Evolutionary conservation across 169 alveolate genomes (phyloP), one percentile per base, ranked within the genome.

Genomic region (Cryptosporidium ryanae): DNA sequence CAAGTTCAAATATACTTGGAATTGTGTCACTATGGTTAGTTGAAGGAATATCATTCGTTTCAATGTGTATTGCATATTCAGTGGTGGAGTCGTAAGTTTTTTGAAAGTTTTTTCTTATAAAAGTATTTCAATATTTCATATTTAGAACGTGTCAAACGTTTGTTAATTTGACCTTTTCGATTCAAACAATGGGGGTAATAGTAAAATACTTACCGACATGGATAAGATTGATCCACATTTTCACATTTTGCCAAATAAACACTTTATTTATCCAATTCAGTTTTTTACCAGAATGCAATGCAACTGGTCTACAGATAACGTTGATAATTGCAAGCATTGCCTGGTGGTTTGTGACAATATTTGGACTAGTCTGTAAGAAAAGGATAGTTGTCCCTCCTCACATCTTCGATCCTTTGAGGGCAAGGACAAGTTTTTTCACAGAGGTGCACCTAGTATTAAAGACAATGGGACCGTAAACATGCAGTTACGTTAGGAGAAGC

Each of bases 271-370:
- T 82, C 0, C 92, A 90, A 46, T 63, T 90, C 50, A 55, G 82
- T 31, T 29, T 90, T 6, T 82, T 90, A 3, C 93, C 93, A 44
- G 93, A 90, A 23, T 90, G 93, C 90, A 90, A 90, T 65, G 49
- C 81, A 21, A 2, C 65, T 7, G 93, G 91, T 6, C 27, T 90
- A 23, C 87, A 76, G 46, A 59, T 65, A 23, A 34, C 87, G 4
- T 63, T 76, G 15, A 61, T 76, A 27, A 10, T 76, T 10, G n/a
- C 71, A 12, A 76, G 87, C 49, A 71, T 76, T 38, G 59, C 71
- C 8, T 76, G 87, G 87, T 76, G 87, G 87, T 76, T 76, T 2
- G 71, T 76, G 1, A 18, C 71, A 17, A 57, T 76, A 27, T 76
- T 76, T 17, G 87, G 87, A 59, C 27, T 76, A 8, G 63, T 76